Evolutionary conservation across 768 basidiomycete genomes (phyloP), one percentile per base, ranked within the genome.

Genomic region (Hygrophoropsis aurantiaca): DNA sequence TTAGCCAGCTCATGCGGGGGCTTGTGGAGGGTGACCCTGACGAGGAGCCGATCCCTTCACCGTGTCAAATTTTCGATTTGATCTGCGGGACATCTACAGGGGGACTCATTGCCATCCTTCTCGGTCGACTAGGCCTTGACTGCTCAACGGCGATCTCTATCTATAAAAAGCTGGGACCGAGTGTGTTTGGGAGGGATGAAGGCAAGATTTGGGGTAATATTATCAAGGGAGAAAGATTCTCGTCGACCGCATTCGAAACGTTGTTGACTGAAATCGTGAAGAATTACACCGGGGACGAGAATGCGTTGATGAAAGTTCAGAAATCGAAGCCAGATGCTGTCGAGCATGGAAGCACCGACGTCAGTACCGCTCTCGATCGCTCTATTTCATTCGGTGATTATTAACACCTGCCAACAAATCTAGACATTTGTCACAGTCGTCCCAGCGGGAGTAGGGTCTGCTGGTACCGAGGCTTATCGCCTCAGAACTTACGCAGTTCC

Each of bases 41-140:
- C n/a, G n/a, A n/a, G n/a, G n/a, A 40, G 20, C 20, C 26, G 20
- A 7, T 25, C 7, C 40, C 40, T 5, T 2, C 8, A 30, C 42
- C 42, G 18, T 44, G 42, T 21, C 23, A 44, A 37, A 26, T 44
- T 21, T 44, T 44, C 9, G 42, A 44, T 30, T 19, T 44, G 26
- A 44, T 44, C 6, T 27, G 42, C 11, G 42, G 42, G 15, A 44
- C 26, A 3, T 27, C 26, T 11, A 44, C 25, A 18, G 42, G 42
- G 4, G 42, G 42, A 19, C 25, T 44, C 27, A 44, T 44, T 30
- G 42, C 42, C 42, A 44, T 44, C 10, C 42, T 44, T n/a, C 25
- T 44, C 27, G 42, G 42, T 26, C 42, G 40, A 10, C 19, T 40
- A 8, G 40, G 40, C 11, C 40, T 40, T 21, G 40, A 40, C 26